phyloP scores from a whole-genome alignment of 2,329 filamentous ascomycete species.

The Phoma herbarum region DNA sequence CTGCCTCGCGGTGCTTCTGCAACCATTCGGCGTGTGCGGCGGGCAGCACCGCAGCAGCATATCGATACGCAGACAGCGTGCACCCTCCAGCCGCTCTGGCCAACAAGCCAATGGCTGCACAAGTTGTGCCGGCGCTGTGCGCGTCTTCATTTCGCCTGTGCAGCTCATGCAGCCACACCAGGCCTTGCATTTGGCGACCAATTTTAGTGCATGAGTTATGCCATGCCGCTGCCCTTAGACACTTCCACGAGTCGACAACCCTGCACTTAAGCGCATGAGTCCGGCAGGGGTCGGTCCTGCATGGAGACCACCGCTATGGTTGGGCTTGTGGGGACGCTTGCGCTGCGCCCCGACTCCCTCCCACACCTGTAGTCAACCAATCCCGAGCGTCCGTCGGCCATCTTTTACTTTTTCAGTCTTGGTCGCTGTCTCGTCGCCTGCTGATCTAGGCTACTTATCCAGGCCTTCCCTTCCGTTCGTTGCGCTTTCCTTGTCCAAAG shows the following conservation, averaged over 20 bases:
- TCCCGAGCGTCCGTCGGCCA: conserved; percentile 52
- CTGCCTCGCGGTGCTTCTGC: conserved; percentile 5
- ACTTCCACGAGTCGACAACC: conserved; percentile 47
- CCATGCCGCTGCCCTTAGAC: conserved; percentile 49
- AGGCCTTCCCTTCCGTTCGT: conserved; percentile 48
- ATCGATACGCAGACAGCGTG: conserved; percentile 32
- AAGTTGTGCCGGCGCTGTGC: conserved; percentile 40
- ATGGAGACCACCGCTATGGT: conserved; percentile 45
- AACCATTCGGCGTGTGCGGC: conserved; percentile 37
- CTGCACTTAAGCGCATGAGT: conserved; percentile 48
- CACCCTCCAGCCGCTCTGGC: conserved; percentile 14
- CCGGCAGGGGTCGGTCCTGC: conserved; percentile 44
- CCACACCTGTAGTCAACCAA: conserved; percentile 45
- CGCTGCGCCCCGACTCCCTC: conserved; percentile 50
- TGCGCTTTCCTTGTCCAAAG: conserved; percentile 50
- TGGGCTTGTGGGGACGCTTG: conserved; percentile 48
- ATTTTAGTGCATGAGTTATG: conserved; percentile 49
- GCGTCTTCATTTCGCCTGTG: conserved; percentile 49
- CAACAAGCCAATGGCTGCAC: conserved; percentile 31
- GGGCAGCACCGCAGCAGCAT: conserved; percentile 20
- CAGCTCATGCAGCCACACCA: conserved; percentile 42
- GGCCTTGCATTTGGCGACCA: conserved; percentile 44
- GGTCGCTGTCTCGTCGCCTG: conserved; percentile 51
- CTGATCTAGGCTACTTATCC: conserved; percentile 55
- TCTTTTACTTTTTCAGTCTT: conserved; percentile 54